Percentiles rank a stretch among this genome's conserved stretches.
Evolutionary conservation across 164 flowering plant genomes (phyloP).

Genomic region (Litsea cubeba): DNA sequence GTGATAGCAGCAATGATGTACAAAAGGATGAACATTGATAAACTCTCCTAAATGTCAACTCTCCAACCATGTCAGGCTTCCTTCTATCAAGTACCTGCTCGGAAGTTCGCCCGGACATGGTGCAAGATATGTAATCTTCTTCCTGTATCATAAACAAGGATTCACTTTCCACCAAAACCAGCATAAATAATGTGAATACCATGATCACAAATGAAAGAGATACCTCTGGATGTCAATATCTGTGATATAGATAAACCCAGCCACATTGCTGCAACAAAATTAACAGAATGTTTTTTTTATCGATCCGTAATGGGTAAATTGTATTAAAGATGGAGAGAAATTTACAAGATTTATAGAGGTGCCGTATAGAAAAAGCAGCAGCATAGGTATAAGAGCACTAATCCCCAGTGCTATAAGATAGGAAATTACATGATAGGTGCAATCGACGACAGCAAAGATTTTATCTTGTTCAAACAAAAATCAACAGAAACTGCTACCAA

Average conservation of each 20-base stretch:
- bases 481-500: constrained; percentile 1
- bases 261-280: constrained; percentile 59
- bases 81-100: constrained; percentile 64
- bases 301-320: no score
- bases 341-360: no score
- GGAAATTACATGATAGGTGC: no score
- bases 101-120: constrained; percentile 89
- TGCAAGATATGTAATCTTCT: constrained; percentile 76
- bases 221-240: constrained; percentile 83
- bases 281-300: no score
- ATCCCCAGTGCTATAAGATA: no score
- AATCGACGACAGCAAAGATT: no score
- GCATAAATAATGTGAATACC: background rate
- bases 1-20: background rate
- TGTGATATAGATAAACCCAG: constrained; percentile 79
- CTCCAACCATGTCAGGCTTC: constrained; percentile 77
- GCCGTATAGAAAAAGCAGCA: no score
- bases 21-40: background rate
- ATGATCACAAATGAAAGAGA: background rate
- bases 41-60: constrained; percentile 23
- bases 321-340: no score
- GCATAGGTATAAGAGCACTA: no score
- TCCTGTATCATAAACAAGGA: constrained; percentile 36
- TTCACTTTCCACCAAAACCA: background rate
- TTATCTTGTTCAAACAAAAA: no score